These are phyloP conservation scores for Tetragonia tetragonoides DNA, from an alignment of 148 eudicot genomes.

Conservation along the genomic window DNA sequence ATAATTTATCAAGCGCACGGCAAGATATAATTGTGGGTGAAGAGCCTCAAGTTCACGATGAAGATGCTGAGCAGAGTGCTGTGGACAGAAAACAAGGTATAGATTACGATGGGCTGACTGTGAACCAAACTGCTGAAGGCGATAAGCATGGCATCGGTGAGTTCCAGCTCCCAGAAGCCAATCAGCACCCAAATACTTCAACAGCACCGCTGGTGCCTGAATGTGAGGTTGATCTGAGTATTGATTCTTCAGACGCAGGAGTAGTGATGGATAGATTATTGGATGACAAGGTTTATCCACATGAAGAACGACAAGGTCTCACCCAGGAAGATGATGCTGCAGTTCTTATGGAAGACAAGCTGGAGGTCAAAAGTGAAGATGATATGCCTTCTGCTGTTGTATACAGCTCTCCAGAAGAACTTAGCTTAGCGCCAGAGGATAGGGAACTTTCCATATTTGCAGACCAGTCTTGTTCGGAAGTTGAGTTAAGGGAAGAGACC, in stretches of 20 bases:
- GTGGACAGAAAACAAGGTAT: not conserved
- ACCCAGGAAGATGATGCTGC: conserved; percentile 17
- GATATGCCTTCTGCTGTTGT: conserved; percentile 13
- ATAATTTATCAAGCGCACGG: conserved; percentile 16
- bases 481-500: conserved; percentile 20
- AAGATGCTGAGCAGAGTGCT: conserved; percentile 9
- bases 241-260: not conserved
- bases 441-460: conserved; percentile 11
- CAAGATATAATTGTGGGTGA: conserved; percentile 24
- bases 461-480: conserved; percentile 24
- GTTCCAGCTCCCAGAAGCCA: conserved; percentile 7
- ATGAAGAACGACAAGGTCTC: not conserved
- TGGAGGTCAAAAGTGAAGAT: conserved; percentile 14
- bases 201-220: conserved; percentile 10
- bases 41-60: conserved; percentile 10
- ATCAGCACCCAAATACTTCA: conserved; percentile 1
- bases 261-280: conserved; percentile 12
- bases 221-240: conserved; percentile 7
- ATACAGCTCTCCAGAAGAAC: conserved; percentile 18
- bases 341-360: conserved; percentile 12
- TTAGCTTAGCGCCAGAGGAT: conserved; percentile 16
- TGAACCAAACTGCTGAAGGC: conserved; percentile 13
- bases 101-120: not conserved
- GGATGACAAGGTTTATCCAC: not conserved
- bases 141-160: not conserved